Evolutionary conservation across 192 early-diverging fungal genomes (phyloP), one percentile per base, ranked within the genome.

Genomic region (Coemansia sp.): DNA sequence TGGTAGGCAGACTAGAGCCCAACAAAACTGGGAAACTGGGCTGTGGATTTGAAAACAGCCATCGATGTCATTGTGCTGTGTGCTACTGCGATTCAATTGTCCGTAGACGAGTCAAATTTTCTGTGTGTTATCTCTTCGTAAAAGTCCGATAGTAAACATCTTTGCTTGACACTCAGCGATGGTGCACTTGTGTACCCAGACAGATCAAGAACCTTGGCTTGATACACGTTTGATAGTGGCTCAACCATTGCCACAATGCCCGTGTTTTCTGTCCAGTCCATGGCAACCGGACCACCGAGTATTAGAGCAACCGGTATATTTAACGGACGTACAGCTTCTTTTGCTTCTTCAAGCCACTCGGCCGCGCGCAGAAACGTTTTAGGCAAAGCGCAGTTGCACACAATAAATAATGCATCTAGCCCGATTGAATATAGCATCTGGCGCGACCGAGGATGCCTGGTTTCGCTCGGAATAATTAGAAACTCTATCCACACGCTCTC

Each of bases 261-360:
- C 8, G 66, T 9, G 45, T 42, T 69, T 15, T 43, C 21, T 8
- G 30, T n/a, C 64, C 67, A 77, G 59, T 77, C 64, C 24, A 61
- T 48, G 14, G 52, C 17, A 19, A 38, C 48, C 18, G 64, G 64
- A 0, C 74, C 74, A n/a, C 68, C 64, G 18, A 78, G 53, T n/a
- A 71, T 50, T 38, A 78, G 38, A 10, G 74, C 74, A 34, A 71
- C 50, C 14, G 64, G 64, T 11, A 67, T 61, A 14, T 40, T 25
- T 15, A 48, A 25, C 46, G 67, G 44, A 17, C 60, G 13, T 10
- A 34, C 51, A 9, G 50, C 27, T 0, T 15, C 24, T 15, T 40
- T 22, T 2, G 64, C 68, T 21, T 78, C 74, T n/a, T 78, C 74
- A 27, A 78, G 59, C 74, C 74, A 78, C 40, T 78, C 65, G 9